Base-by-base conservation (phyloP, 345 rosid species). In the Eucalyptus leucophloia region DNA sequence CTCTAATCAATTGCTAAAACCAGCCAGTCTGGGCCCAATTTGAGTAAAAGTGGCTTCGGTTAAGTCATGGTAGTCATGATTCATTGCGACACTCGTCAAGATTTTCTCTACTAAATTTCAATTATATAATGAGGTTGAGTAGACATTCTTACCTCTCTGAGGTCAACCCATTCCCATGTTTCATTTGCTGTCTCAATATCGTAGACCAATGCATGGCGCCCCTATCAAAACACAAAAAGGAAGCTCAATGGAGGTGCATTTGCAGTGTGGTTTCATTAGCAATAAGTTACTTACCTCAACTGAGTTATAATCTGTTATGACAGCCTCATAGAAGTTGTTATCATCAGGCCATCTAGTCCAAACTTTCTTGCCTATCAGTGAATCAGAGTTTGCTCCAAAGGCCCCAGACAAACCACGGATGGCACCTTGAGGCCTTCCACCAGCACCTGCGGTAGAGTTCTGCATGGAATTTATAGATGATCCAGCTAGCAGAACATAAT, bases 261-360 rank as follows among this genome's bases (percentile, higher is more conserved):
- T 88, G 87, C 88, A 49, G 26, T 42, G 34, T 24, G 86, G 45
- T 90, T 49, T 37, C 91, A 87, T 54, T 67, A 49, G 54, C 45
- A 77, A 77, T 44, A 19, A 77, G 12, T 24, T 37, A 77, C 26
- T 77, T 21, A 97, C 98, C 96, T 95, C 95, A 87, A 58, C 90
- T 42, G 96, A 92, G 87, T 96, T 91, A 90, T 94, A 97, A 92
- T 96, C 95, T 89, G 96, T 94, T 88, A 97, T 96, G 90, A 95
- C 93, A 93, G 99, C 99, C 92, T 97, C 96, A 89, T 97, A 97
- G 91, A 95, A 97, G 91, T 94, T 92, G 91, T 97, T 95, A 91
- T 97, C 99, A 81, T 94, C 98, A 60, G 99, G 99, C 99, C 99
- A 98, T 91, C 97, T 95, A 77, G 98, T 98, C 99, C 99, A 97